Conservation (phyloP, 305 asterid genomes). For the Solanum chacoense region DNA sequence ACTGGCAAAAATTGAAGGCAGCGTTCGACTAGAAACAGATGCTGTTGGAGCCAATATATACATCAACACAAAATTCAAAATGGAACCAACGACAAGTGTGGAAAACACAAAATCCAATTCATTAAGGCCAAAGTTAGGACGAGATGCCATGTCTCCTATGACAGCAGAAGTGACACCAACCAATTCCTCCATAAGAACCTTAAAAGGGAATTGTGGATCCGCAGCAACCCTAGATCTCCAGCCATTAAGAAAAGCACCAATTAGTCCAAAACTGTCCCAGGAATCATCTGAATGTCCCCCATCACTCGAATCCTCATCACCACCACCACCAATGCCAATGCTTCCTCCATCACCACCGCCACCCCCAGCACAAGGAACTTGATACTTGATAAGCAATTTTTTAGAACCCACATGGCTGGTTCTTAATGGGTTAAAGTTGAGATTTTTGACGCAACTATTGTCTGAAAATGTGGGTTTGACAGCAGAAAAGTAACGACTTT, state of each 20-base stretch:
- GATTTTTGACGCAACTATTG: background rate
- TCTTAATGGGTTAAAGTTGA: background rate
- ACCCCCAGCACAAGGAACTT: conserved; percentile 7
- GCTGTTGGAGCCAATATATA: conserved; percentile 38
- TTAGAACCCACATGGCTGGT: background rate
- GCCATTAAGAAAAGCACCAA: conserved; percentile 31
- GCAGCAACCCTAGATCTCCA: conserved; percentile 46
- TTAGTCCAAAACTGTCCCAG: conserved; percentile 21
- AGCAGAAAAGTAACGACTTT: background rate
- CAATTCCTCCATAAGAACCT: conserved; percentile 44
- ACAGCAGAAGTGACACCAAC: conserved; percentile 41
- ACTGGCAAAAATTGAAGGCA: conserved; percentile 31
- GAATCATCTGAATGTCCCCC: conserved; percentile 13
- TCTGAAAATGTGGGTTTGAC: background rate
- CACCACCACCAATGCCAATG: conserved; percentile 8
- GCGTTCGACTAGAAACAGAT: conserved; percentile 7
- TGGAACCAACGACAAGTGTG: conserved; percentile 36
- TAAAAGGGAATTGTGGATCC: conserved; percentile 42
- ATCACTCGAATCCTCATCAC: conserved; percentile 8
- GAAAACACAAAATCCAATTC: conserved; percentile 41
- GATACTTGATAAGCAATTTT: background rate
- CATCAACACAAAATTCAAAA: conserved; percentile 36
- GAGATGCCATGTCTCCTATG: conserved; percentile 34
- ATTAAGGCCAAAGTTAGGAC: conserved; percentile 40
- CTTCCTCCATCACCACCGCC: conserved; percentile 5